A percentile compares a stretch with the other conserved stretches of the same genome.
These are phyloP conservation scores for Schizochytrium sp. DNA, from an alignment of 108 stramenopile species.

Conservation along the genomic window DNA sequence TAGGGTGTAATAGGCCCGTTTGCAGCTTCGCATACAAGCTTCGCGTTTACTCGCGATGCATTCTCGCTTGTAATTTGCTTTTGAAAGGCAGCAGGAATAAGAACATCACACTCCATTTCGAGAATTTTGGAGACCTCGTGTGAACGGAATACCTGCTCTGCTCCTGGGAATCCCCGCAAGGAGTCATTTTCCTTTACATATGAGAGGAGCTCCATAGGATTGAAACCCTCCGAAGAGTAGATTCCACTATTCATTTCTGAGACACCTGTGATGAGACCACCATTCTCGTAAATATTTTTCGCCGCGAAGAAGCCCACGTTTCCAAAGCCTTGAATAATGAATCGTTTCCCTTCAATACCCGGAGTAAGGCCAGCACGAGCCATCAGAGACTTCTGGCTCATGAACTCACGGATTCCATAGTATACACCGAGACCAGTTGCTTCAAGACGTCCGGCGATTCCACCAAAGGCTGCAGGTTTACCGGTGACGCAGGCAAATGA, in stretches of 20 bases:
- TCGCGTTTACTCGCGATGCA: slow-evolving; percentile 59
- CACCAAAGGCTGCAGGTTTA: slow-evolving; percentile 61
- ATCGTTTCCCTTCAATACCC: slow-evolving; percentile 35
- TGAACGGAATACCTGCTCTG: not conserved
- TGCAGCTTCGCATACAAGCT: slow-evolving; percentile 63
- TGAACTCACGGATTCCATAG: slow-evolving; percentile 60
- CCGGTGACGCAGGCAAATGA: slow-evolving; percentile 60
- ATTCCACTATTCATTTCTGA: slow-evolving; percentile 64
- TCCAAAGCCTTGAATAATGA: slow-evolving; percentile 64
- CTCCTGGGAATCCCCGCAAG: slow-evolving; percentile 11
- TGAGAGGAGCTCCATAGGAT: slow-evolving; percentile 30
- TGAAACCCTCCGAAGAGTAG: slow-evolving; percentile 60
- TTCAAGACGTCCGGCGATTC: slow-evolving; percentile 60
- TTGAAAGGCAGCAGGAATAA: slow-evolving; percentile 65
- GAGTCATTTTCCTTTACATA: slow-evolving; percentile 57
- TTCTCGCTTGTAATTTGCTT: slow-evolving; percentile 60
- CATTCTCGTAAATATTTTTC: slow-evolving; percentile 62
- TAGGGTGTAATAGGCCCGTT: slow-evolving; percentile 65
- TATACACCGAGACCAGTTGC: slow-evolving; percentile 65
- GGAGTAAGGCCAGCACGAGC: slow-evolving; percentile 31
- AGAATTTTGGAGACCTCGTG: slow-evolving; percentile 56
- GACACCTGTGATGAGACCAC: slow-evolving; percentile 43
- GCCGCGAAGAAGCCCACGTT: slow-evolving; percentile 66
- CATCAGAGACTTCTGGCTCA: slow-evolving; percentile 27
- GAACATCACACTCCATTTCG: slow-evolving; percentile 62